Evolutionary conservation across 371 early-diverging fungal species (phyloP).

Genomic region (Phascolomyces articulosus): DNA sequence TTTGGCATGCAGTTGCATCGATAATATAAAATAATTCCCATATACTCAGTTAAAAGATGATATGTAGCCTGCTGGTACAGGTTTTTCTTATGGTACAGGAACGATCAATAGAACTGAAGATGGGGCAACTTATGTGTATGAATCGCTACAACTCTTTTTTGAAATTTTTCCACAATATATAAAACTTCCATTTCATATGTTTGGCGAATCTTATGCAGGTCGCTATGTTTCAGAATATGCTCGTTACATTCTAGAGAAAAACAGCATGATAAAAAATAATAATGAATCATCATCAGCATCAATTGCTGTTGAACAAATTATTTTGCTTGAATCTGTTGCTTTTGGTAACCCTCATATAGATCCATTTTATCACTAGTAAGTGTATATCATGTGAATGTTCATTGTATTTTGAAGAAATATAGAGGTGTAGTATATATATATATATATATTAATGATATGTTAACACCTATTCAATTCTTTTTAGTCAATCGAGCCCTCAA

Average conservation of each 20-base stretch:
- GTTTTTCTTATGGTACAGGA: slow-evolving; percentile 70
- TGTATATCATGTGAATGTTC: neutral
- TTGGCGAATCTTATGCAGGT: slow-evolving; percentile 78
- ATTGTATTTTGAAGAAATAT: too few relatives aligned
- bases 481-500: slow-evolving; percentile 14
- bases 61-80: slow-evolving; percentile 68
- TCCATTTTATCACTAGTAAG: slow-evolving; percentile 32
- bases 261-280: slow-evolving; percentile 7
- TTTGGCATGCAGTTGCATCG: too few relatives aligned
- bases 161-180: slow-evolving; percentile 61
- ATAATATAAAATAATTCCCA: too few relatives aligned
- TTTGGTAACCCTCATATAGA: slow-evolving; percentile 37
- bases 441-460: too few relatives aligned
- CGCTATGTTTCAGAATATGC: slow-evolving; percentile 77
- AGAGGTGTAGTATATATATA: too few relatives aligned
- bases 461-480: neutral
- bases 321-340: slow-evolving; percentile 27
- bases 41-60: neutral
- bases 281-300: neutral
- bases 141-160: slow-evolving; percentile 72
- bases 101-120: slow-evolving; percentile 50
- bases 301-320: neutral
- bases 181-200: slow-evolving; percentile 40
- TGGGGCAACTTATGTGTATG: slow-evolving; percentile 52
- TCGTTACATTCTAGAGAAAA: slow-evolving; percentile 28